Evolutionary conservation across 1,139 yeast genomes (phyloP), one percentile per base, ranked within the genome.

Genomic region (Trichomonascaceae sp.): DNA sequence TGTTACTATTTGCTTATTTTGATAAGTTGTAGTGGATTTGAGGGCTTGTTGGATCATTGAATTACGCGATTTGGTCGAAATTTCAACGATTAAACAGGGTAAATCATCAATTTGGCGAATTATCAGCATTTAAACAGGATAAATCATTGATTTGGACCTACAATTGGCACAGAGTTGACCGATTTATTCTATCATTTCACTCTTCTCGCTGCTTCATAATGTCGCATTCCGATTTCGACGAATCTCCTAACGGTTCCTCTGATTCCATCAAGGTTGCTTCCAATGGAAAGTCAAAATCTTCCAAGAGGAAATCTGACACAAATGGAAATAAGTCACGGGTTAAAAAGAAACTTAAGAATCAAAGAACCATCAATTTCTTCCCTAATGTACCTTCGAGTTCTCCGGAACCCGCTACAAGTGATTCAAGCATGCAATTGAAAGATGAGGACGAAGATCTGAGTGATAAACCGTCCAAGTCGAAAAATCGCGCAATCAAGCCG

Each of bases 311-410:
- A 44, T 36, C 50, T 22, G 15, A 22, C 9, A 3, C 39, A 7
- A 48, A 48, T 12, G 38, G 46, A 5, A 22, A n/a, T 27, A 44
- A 22, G n/a, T 27, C 46, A 7, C n/a, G 24, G 36, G 15, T 39
- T 7, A 48, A 24, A 17, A 48, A 48, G 36, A 48, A 48, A 24
- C 50, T n/a, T 6, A n/a, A 30, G n/a, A 48, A 24, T 20, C 50
- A 48, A 20, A 20, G 39, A 13, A 48, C 50, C 10, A 17, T 48
- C 22, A 44, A 48, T 15, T 36, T 15, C 17, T 36, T n/a, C 41
- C 32, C 32, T 12, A 27, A 27, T 27, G 27, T 22, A 22, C 27
- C 27, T 8, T 22, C 27, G 4, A 27, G 32, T 27, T 27, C 32
- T 12, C 32, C 32, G 32, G 32, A n/a, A 13, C 17, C 41, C 41